These are phyloP conservation scores for Aspergillus haitiensis DNA, from an alignment of 495 filamentous ascomycete species.

Conservation along the genomic window DNA sequence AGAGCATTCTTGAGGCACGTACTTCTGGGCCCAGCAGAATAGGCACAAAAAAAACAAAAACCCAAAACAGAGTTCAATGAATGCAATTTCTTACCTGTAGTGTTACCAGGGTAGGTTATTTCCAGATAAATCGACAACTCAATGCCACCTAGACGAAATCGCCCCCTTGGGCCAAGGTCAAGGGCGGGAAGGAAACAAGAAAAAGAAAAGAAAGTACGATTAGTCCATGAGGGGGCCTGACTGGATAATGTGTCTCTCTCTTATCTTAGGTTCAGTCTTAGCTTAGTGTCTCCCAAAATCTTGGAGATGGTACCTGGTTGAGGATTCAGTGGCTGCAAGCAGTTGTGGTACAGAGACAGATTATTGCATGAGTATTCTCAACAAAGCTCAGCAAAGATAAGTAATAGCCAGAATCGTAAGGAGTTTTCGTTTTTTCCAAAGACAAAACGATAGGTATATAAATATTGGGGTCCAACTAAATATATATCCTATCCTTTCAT, in stretches of 20 bases:
- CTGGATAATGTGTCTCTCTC: conserved; percentile 5
- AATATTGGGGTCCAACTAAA: too few relatives aligned
- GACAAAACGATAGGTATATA: too few relatives aligned
- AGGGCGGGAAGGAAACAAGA: background rate
- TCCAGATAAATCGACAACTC: conserved; percentile 7
- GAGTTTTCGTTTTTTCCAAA: too few relatives aligned
- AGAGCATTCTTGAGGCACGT: background rate
- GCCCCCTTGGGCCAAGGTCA: too few relatives aligned
- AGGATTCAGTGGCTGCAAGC: background rate
- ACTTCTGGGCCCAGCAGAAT: conserved; percentile 1
- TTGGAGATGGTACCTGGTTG: conserved; percentile 3
- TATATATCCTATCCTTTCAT: too few relatives aligned
- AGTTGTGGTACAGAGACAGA: too few relatives aligned
- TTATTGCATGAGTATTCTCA: too few relatives aligned
- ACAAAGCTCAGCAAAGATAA: too few relatives aligned
- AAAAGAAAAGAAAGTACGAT: conserved; percentile 8
- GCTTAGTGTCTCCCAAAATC: background rate
- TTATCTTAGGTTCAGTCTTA: conserved; percentile 11
- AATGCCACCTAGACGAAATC: background rate
- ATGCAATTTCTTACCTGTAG: conserved; percentile 8
- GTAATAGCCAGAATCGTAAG: too few relatives aligned
- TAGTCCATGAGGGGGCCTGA: background rate
- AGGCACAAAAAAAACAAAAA: background rate
- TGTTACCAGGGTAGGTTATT: conserved; percentile 6
- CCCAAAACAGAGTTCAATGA: conserved; percentile 11